Percentiles rank a stretch among this genome's conserved stretches.
Evolutionary conservation across 441 rosid species (phyloP).

Genomic region (Adansonia rubrostipa): DNA sequence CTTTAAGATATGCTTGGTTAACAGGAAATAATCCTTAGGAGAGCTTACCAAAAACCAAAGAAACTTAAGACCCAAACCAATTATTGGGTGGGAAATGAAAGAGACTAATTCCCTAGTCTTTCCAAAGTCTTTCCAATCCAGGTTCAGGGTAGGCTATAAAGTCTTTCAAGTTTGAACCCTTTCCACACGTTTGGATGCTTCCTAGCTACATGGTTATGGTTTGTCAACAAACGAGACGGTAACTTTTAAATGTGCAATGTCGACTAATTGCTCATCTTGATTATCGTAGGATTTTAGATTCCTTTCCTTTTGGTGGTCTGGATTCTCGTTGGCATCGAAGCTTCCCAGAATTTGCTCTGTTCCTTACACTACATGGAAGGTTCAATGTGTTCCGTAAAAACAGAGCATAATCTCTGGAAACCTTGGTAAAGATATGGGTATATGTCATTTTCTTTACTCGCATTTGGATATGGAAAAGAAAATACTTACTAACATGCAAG

Average conservation of each 20-base stretch:
- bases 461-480: not conserved
- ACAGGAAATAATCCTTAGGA: not conserved
- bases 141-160: not conserved
- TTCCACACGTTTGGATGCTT: not conserved
- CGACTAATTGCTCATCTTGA: constrained; percentile 8
- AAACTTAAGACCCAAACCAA: not conserved
- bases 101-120: not conserved
- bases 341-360: constrained; percentile 5
- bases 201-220: not conserved
- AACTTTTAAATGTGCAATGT: constrained; percentile 13
- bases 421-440: not conserved
- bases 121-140: not conserved
- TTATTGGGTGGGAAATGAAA: not conserved
- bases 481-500: not conserved
- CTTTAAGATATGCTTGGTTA: not conserved
- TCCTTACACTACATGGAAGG: not conserved
- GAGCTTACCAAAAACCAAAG: not conserved
- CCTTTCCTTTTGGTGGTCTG: not conserved
- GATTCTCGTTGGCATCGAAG: constrained; percentile 14
- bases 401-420: not conserved
- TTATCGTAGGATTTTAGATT: not conserved
- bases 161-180: not conserved
- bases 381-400: not conserved
- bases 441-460: not conserved
- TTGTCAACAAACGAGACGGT: constrained; percentile 20